Evolutionary conservation across 2,329 filamentous ascomycete genomes (phyloP).

Genomic region (Fusarium sp.): DNA sequence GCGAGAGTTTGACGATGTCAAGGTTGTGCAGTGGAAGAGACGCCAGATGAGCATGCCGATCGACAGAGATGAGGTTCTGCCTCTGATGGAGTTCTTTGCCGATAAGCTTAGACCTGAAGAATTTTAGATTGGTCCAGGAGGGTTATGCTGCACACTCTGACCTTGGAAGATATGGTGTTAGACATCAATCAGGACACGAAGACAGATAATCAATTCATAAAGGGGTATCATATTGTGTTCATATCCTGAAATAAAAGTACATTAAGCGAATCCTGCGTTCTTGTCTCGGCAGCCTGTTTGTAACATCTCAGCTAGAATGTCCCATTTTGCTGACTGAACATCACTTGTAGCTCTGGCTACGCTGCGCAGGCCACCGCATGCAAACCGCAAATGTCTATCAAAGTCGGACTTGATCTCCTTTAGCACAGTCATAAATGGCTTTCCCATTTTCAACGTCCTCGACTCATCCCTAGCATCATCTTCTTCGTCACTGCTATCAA

Average conservation of each 20-base stretch:
- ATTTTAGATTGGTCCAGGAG: constrained; percentile 17
- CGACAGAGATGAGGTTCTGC: constrained; percentile 85
- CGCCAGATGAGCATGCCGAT: constrained; percentile 84
- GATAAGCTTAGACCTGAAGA: constrained; percentile 62
- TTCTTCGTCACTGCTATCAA: constrained; percentile 43
- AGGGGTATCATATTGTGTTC: constrained; percentile 44
- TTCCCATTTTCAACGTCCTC: constrained; percentile 40
- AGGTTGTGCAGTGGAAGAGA: constrained; percentile 76
- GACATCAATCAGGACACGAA: neutral
- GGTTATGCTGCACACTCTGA: neutral
- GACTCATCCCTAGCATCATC: constrained; percentile 43
- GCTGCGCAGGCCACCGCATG: constrained; percentile 77
- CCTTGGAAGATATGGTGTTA: neutral
- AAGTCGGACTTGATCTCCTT: constrained; percentile 70
- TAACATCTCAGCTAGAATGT: constrained; percentile 82
- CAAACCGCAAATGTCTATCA: constrained; percentile 73
- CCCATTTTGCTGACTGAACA: constrained; percentile 71
- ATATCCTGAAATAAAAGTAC: constrained; percentile 9
- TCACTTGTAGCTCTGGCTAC: constrained; percentile 80
- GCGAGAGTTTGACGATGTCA: constrained; percentile 72
- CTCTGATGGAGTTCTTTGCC: constrained; percentile 87
- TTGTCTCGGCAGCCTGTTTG: constrained; percentile 60
- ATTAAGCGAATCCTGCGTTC: constrained; percentile 26
- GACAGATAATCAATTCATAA: neutral
- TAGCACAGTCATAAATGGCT: constrained; percentile 64